phyloP scores from a whole-genome alignment of 345 rosid genomes.

The Eucalyptus polybractea region DNA sequence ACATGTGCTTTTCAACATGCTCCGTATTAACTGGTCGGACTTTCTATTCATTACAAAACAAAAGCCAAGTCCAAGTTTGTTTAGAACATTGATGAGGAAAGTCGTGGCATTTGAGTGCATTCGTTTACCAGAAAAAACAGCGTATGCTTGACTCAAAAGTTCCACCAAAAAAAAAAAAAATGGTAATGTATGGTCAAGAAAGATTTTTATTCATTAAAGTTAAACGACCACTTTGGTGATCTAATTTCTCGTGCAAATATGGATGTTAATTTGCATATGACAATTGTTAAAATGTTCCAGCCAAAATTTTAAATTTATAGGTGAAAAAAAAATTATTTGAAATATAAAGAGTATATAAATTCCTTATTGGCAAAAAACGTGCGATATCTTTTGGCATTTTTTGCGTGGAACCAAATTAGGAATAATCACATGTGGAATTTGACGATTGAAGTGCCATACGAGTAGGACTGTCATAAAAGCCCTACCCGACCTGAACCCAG shows the following conservation, averaged over 20 bases:
- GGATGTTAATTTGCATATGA: neutral
- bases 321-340: neutral
- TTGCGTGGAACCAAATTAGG: neutral
- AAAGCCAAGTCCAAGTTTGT: neutral
- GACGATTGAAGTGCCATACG: neutral
- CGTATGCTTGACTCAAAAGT: neutral
- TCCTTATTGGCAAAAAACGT: fast-evolving
- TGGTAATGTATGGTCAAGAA: neutral
- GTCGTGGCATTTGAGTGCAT: neutral
- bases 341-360: too few relatives aligned
- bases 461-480: too few relatives aligned
- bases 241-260: neutral
- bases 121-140: neutral
- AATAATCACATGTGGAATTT: neutral
- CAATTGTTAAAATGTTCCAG: neutral
- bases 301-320: neutral
- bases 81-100: neutral
- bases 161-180: neutral
- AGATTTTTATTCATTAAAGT: neutral
- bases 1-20: neutral
- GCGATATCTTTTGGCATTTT: neutral
- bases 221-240: neutral
- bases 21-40: fast-evolving
- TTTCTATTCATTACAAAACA: neutral
- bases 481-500: neutral